Evolutionary conservation across 1,139 yeast species (phyloP).

Genomic region (Trichomonascaceae sp.): DNA sequence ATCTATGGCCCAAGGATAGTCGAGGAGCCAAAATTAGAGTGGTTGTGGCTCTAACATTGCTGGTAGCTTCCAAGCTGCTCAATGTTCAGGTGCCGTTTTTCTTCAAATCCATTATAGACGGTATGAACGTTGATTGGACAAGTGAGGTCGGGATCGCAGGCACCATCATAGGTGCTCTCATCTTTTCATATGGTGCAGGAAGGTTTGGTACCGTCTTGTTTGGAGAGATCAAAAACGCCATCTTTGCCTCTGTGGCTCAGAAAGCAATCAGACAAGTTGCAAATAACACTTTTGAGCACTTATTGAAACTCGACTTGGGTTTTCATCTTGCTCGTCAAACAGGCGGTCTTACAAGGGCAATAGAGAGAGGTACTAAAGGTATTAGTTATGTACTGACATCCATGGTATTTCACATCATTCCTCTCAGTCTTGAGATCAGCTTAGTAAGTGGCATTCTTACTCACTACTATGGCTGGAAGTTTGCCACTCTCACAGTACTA

Average conservation of each 20-base stretch:
- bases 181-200: constrained; percentile 88
- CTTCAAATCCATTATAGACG: constrained; percentile 83
- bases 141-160: constrained; percentile 50
- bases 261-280: constrained; percentile 91
- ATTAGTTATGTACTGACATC: constrained; percentile 88
- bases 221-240: constrained; percentile 91
- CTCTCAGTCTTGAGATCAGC: constrained; percentile 84
- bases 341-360: constrained; percentile 93
- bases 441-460: constrained; percentile 92
- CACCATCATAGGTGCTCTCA: constrained; percentile 61
- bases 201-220: constrained; percentile 90
- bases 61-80: constrained; percentile 73
- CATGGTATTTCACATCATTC: constrained; percentile 94
- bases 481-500: constrained; percentile 80
- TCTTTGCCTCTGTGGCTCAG: constrained; percentile 93
- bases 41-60: constrained; percentile 59
- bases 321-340: constrained; percentile 91
- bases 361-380: constrained; percentile 97
- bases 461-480: constrained; percentile 81
- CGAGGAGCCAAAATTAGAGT: constrained; percentile 70
- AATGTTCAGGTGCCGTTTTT: constrained; percentile 96
- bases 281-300: constrained; percentile 74
- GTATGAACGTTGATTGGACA: constrained; percentile 90
- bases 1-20: constrained; percentile 84
- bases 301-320: constrained; percentile 76